Percentiles rank a stretch among this genome's conserved stretches.
These are phyloP conservation scores for Fusarium avenaceum DNA, from an alignment of 2,329 filamentous ascomycete genomes.

Conservation along the genomic window DNA sequence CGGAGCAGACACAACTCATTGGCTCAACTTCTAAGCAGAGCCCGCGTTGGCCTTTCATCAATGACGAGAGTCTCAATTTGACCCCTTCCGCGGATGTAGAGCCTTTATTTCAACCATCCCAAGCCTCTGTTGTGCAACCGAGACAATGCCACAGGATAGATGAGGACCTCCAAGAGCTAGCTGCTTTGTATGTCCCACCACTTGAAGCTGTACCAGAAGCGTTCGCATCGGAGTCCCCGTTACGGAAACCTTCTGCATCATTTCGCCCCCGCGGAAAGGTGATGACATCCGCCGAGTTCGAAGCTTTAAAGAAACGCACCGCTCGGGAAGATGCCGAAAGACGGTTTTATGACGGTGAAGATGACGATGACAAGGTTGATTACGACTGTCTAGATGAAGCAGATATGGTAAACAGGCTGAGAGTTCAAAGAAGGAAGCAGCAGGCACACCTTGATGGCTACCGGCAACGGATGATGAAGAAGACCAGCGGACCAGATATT, in stretches of 20 bases:
- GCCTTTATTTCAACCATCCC: background rate
- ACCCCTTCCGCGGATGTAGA: slow-evolving; percentile 3
- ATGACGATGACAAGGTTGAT: slow-evolving; percentile 26
- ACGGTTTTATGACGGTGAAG: slow-evolving; percentile 6
- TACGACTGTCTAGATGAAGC: slow-evolving; percentile 23
- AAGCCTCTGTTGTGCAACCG: background rate
- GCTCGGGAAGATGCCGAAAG: slow-evolving; percentile 8
- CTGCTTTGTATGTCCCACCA: slow-evolving; percentile 7
- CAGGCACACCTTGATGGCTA: slow-evolving; percentile 27
- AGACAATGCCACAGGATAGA: slow-evolving; percentile 12
- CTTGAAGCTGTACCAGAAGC: slow-evolving; percentile 7
- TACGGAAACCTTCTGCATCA: background rate
- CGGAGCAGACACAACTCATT: background rate
- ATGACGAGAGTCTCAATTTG: slow-evolving; percentile 22
- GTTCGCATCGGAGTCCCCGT: background rate
- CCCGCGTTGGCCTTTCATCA: slow-evolving; percentile 37
- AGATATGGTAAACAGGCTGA: slow-evolving; percentile 1
- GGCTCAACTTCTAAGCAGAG: slow-evolving; percentile 2
- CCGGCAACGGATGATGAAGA: slow-evolving; percentile 35
- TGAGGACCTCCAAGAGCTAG: slow-evolving; percentile 10
- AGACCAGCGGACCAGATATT: slow-evolving; percentile 17
- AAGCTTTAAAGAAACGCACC: slow-evolving; percentile 11
- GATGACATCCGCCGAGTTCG: slow-evolving; percentile 31
- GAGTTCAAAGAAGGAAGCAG: slow-evolving; percentile 23
- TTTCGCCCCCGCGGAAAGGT: slow-evolving; percentile 6